phyloP scores from a whole-genome alignment of 306 rosid species.

The Castanea sativa region DNA sequence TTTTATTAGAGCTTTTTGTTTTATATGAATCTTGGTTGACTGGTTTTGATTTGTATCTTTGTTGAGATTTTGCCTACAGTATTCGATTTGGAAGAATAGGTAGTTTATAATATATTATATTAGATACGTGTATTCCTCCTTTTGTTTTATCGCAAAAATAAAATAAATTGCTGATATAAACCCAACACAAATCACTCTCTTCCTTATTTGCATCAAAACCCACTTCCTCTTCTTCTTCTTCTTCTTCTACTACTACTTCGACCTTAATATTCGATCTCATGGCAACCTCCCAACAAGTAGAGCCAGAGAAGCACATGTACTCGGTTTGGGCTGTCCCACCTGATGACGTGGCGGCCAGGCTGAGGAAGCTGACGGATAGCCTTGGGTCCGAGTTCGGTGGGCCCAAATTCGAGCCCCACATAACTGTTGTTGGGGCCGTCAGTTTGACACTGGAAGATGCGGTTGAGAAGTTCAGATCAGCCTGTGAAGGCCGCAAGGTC shows the following conservation, averaged over 20 bases:
- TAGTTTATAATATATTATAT: too few species aligned
- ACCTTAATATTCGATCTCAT: not conserved
- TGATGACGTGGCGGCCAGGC: conserved; percentile 42
- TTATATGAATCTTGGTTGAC: too few species aligned
- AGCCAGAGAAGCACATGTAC: conserved; percentile 36
- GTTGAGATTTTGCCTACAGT: too few species aligned
- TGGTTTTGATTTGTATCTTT: too few species aligned
- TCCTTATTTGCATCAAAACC: not conserved
- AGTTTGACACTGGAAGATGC: conserved; percentile 60
- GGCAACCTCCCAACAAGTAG: conserved; percentile 21
- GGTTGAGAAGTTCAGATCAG: conserved; percentile 47
- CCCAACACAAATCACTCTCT: too few species aligned
- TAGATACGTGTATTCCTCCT: too few species aligned
- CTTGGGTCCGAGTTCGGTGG: conserved; percentile 75
- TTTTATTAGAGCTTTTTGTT: too few species aligned
- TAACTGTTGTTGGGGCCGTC: conserved; percentile 80
- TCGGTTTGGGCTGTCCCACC: conserved; percentile 95
- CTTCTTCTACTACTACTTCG: too few species aligned
- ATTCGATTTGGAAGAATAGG: too few species aligned
- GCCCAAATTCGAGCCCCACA: conserved; percentile 78
- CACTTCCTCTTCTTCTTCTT: not conserved
- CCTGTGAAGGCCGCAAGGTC: conserved; percentile 47
- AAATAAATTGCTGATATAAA: too few species aligned
- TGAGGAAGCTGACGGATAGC: conserved; percentile 49
- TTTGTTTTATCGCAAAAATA: too few species aligned